These are phyloP conservation scores for Aspergillus texensis DNA, from an alignment of 2,329 filamentous ascomycete genomes.

Conservation along the genomic window DNA sequence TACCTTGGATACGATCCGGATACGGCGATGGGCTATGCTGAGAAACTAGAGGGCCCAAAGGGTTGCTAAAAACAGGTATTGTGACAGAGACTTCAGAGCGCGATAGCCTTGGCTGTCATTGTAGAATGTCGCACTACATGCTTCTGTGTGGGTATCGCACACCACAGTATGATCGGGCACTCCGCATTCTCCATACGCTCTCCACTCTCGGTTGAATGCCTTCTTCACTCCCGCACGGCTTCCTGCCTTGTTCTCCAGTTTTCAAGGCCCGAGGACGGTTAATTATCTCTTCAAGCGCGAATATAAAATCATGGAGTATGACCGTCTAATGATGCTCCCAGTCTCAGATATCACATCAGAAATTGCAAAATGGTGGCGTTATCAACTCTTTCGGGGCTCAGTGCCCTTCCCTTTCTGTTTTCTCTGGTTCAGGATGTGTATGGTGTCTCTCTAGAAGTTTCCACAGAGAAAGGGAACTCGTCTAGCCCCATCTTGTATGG, in stretches of 20 bases:
- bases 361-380: conserved; percentile 12
- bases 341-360: neutral
- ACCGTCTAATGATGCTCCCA: neutral
- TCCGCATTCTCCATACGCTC: neutral
- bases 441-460: conserved; percentile 14
- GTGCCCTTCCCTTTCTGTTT: conserved; percentile 9
- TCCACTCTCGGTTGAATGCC: conserved; percentile 3
- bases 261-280: neutral
- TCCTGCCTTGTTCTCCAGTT: neutral
- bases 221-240: neutral
- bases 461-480: conserved; percentile 39
- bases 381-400: conserved; percentile 14
- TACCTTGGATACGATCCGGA: neutral
- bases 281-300: neutral
- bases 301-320: neutral
- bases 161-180: neutral
- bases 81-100: neutral
- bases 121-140: neutral
- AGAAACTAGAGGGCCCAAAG: neutral
- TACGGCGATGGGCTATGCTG: neutral
- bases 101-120: neutral
- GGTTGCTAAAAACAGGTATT: neutral
- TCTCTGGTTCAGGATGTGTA: conserved; percentile 5
- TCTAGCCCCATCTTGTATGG: conserved; percentile 45
- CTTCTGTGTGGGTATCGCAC: neutral